These are phyloP conservation scores for Aquilaria malaccensis DNA, from an alignment of 345 rosid species.

Conservation along the genomic window DNA sequence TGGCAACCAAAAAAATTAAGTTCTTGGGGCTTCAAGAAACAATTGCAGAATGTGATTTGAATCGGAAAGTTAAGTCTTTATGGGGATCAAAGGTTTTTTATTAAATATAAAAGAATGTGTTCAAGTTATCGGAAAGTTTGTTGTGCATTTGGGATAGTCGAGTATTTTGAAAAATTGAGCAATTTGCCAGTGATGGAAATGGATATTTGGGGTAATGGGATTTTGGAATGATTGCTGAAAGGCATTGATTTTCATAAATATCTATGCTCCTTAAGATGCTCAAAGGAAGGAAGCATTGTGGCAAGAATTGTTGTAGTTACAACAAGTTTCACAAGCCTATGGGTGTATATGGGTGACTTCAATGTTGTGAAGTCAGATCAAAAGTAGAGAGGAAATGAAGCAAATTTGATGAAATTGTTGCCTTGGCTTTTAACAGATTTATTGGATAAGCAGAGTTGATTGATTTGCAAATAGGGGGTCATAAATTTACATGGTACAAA, in stretches of 20 bases:
- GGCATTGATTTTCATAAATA: neutral
- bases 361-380: neutral
- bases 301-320: neutral
- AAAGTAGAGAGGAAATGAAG: neutral
- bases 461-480: neutral
- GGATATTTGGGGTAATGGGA: neutral
- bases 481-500: neutral
- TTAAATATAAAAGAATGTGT: too few species aligned
- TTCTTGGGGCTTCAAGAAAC: too few species aligned
- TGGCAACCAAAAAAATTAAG: too few species aligned
- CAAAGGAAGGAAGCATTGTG: neutral
- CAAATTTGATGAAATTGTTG: neutral
- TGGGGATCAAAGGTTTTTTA: too few species aligned
- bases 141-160: neutral
- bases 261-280: neutral
- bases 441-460: neutral
- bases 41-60: too few species aligned
- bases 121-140: neutral
- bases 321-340: neutral
- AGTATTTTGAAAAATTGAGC: neutral
- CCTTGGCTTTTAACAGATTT: too few species aligned
- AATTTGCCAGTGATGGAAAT: neutral
- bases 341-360: neutral
- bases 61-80: too few species aligned
- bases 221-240: neutral